Percentiles rank a stretch among this genome's conserved stretches.
Conservation (phyloP, 176 grass and related monocot species). For the Rhynchospora pubera region DNA sequence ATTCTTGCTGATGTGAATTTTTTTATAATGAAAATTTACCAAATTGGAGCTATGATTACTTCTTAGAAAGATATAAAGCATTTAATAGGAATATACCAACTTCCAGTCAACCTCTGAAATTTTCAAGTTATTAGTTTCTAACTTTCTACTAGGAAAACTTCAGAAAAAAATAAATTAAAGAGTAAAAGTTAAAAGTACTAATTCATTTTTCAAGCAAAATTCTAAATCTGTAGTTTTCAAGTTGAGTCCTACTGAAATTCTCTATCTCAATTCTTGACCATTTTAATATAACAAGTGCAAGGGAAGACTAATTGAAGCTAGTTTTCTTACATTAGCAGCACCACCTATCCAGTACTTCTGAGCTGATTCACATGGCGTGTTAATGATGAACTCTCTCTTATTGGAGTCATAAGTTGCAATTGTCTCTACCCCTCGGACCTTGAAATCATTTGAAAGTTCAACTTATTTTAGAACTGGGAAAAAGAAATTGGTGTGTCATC, state of each 20-base stretch:
- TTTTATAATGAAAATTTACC: background rate
- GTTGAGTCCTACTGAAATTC: background rate
- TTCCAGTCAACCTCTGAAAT: background rate
- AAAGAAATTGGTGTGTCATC: no score
- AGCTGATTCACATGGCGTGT: slow-evolving; percentile 91
- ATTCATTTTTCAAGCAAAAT: no score
- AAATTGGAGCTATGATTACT: background rate
- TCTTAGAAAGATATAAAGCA: background rate
- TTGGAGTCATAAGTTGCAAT: slow-evolving; percentile 74
- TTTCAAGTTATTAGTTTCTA: no score
- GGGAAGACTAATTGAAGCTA: slow-evolving; percentile 1
- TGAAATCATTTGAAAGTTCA: slow-evolving; percentile 19
- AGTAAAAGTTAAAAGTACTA: no score
- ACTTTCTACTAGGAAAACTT: no score
- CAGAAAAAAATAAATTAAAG: no score
- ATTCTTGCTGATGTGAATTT: background rate
- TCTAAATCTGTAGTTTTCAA: background rate
- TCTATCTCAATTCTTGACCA: background rate
- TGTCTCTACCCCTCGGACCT: slow-evolving; percentile 95
- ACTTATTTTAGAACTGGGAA: background rate
- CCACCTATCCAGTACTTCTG: slow-evolving; percentile 99
- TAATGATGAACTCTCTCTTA: slow-evolving; percentile 76
- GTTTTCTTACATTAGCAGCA: slow-evolving; percentile 74
- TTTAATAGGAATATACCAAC: background rate
- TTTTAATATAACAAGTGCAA: background rate